Evolutionary conservation across 257 asterid genomes (phyloP).

Genomic region (Gardenia jasminoides): DNA sequence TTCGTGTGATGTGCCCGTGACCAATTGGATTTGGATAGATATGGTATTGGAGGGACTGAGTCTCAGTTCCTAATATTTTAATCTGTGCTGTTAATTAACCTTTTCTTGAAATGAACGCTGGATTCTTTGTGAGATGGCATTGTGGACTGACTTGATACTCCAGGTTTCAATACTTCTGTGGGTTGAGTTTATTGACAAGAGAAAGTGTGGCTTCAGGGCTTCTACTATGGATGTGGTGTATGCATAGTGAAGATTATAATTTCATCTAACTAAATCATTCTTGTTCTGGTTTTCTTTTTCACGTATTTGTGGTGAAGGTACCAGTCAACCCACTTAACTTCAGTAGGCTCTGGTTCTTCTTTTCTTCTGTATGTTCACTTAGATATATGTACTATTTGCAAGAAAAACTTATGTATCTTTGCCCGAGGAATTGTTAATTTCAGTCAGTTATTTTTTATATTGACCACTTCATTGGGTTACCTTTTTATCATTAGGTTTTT

Average conservation of each 20-base stretch:
- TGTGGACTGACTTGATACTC: too few species aligned
- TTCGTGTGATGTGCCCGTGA: not conserved
- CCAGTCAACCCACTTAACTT: not conserved
- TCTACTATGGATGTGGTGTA: not conserved
- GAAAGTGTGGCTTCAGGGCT: not conserved
- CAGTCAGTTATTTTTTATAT: not conserved
- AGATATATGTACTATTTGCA: not conserved
- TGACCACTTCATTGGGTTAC: not conserved
- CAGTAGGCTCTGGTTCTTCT: not conserved
- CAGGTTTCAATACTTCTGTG: too few species aligned
- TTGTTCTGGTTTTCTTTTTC: not conserved
- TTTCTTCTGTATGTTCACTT: not conserved
- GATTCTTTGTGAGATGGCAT: too few species aligned
- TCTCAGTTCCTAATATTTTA: not conserved
- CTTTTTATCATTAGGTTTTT: constrained; percentile 54
- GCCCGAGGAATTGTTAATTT: not conserved
- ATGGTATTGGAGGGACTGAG: not conserved
- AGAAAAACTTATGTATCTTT: not conserved
- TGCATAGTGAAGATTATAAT: not conserved
- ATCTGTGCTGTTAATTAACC: not conserved
- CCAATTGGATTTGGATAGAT: not conserved
- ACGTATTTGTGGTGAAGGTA: not conserved
- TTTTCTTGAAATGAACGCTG: not conserved
- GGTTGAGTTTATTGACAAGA: not conserved
- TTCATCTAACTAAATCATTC: not conserved